Evolutionary conservation across 345 rosid genomes (phyloP).

Genomic region (Rhizophora apiculata): DNA sequence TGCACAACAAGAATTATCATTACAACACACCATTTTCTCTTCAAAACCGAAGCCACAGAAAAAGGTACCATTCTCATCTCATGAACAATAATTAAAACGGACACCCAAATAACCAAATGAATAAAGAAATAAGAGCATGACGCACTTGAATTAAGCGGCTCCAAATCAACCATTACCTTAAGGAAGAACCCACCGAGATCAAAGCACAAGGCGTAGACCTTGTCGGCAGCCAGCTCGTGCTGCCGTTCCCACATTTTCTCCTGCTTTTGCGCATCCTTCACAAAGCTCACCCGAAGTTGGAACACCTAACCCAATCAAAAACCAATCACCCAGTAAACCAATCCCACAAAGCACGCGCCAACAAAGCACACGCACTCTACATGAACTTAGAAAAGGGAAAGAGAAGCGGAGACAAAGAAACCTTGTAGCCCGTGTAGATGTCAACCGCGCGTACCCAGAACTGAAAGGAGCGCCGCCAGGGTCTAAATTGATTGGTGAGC

Average conservation of each 20-base stretch:
- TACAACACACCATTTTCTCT: too few relatives aligned
- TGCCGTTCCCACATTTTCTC: slow-evolving; percentile 89
- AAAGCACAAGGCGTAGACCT: slow-evolving; percentile 73
- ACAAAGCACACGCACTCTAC: background rate
- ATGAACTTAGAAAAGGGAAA: too few relatives aligned
- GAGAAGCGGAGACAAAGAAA: slow-evolving; percentile 10
- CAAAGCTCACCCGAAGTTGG: slow-evolving; percentile 76
- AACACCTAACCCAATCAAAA: slow-evolving; percentile 39
- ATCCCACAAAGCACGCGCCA: background rate
- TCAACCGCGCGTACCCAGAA: slow-evolving; percentile 86
- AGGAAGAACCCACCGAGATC: slow-evolving; percentile 97
- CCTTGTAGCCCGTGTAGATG: slow-evolving; percentile 92
- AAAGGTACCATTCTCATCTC: too few relatives aligned
- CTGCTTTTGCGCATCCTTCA: slow-evolving; percentile 64
- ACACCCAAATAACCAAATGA: too few relatives aligned
- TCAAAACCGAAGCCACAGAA: too few relatives aligned
- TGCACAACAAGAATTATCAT: background rate
- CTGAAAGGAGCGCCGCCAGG: slow-evolving; percentile 90
- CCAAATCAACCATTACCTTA: slow-evolving; percentile 43
- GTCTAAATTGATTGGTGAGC: slow-evolving; percentile 51
- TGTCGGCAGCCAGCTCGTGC: slow-evolving; percentile 85
- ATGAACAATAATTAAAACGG: too few relatives aligned
- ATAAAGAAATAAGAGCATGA: too few relatives aligned
- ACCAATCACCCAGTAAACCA: slow-evolving; percentile 20
- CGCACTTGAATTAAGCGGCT: background rate